Conservation (phyloP, 2,329 filamentous ascomycete species). For the Penicillium sp. region DNA sequence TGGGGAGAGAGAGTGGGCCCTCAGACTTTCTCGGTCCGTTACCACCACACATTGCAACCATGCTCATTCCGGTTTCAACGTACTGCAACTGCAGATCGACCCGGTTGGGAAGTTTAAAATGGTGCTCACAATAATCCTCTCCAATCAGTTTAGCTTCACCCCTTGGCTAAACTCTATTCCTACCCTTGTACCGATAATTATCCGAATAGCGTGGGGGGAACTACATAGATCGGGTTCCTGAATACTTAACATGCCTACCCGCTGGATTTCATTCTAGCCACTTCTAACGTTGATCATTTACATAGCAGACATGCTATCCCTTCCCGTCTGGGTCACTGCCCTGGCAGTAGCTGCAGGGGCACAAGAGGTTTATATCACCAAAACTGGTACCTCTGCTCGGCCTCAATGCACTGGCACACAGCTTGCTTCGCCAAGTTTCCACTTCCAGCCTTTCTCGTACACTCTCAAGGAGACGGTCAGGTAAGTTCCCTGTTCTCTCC, state of each 20-base stretch:
- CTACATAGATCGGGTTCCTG: not conserved
- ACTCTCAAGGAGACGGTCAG: conserved; percentile 31
- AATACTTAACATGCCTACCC: not conserved
- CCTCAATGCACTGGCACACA: conserved; percentile 27
- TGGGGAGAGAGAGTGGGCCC: not conserved
- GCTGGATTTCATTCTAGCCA: not conserved
- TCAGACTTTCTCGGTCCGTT: not conserved
- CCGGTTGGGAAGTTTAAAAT: not conserved
- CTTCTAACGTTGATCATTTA: not conserved
- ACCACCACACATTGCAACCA: not conserved
- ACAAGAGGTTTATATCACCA: conserved; percentile 30
- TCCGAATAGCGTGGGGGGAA: not conserved
- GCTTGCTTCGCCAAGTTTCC: conserved; percentile 20
- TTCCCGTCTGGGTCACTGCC: not conserved
- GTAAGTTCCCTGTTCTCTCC: not conserved
- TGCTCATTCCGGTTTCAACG: not conserved
- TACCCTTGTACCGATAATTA: not conserved
- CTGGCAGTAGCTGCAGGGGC: conserved; percentile 10
- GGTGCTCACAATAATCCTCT: not conserved
- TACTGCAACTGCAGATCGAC: not conserved
- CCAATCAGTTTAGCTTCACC: not conserved
- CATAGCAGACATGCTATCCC: not conserved
- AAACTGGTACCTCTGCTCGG: conserved; percentile 22
- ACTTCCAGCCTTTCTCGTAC: conserved; percentile 30
- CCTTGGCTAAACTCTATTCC: not conserved